Base-by-base conservation (phyloP, 1,139 yeast species). In the Geotrichum macrosporum region DNA sequence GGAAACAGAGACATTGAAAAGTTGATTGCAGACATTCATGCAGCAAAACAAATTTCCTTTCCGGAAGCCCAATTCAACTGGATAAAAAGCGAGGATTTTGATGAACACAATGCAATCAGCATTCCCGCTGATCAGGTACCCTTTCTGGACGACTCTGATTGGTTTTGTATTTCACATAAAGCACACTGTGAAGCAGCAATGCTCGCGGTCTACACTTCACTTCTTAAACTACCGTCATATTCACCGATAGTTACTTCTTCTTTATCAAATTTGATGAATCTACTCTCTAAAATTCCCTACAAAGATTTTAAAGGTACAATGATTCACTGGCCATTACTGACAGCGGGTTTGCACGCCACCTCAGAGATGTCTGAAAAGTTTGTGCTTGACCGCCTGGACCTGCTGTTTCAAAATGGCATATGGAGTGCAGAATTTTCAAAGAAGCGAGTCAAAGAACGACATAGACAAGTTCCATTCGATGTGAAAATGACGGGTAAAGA, bases 151-250 rank as follows among this genome's bases (percentile, higher is more conserved):
- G 46, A 43, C 22, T 5, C 41, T 10, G 41, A 20, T 10, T 43
- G 46, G 46, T 43, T 43, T 22, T 35, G 32, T 13, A 35, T 43
- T 21, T 43, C 46, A 8, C 46, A 43, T 16, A 35, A 37, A 26
- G 42, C 46, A 5, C 46, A 43, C 20, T 43, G 46, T 19, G 46
- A 43, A 30, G 46, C 46, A n/a, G 46, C 46, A 12, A 35, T 43
- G 41, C 36, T 43, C 15, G 41, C 41, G n/a, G 46, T 43, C 15
- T 35, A 35, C 36, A 36, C 41, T 4, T 13, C 38, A 18, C 32
- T 43, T 10, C 32, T 43, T 4, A 43, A 43, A 30, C 46, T 43
- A 9, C 46, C 46, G 22, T 8, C 31, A 15, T 8, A 30, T 8
- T 43, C 46, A 2, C 37, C 36, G 10, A 30, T 43, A 2, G 41